Conservation (phyloP, 2,329 filamentous ascomycete genomes). For the Fusarium fujikuroi region DNA sequence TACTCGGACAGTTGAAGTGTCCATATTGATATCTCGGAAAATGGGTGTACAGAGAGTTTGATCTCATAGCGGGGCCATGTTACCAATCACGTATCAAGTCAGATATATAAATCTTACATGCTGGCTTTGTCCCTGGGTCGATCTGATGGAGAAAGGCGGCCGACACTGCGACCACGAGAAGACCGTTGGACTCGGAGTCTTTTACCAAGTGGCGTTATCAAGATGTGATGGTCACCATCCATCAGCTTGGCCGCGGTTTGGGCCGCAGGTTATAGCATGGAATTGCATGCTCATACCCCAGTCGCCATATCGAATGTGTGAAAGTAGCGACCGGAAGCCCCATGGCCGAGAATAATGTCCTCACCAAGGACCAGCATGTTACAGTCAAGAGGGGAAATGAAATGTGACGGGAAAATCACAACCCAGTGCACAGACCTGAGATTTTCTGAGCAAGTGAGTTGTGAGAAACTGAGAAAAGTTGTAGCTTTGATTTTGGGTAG, state of each 20-base stretch:
- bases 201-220: conserved; percentile 36
- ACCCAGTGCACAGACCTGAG: conserved; percentile 1
- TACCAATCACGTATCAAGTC: background rate
- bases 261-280: conserved; percentile 39
- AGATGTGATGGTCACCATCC: conserved; percentile 30
- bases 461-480: background rate
- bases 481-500: conserved; percentile 26
- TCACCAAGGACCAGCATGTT: conserved; percentile 25
- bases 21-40: background rate
- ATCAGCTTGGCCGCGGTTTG: conserved; percentile 40
- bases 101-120: conserved; percentile 14
- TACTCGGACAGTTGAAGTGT: background rate
- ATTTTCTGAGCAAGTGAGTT: conserved; percentile 10
- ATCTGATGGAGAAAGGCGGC: conserved; percentile 17
- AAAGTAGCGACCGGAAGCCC: conserved; percentile 30
- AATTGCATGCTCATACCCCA: conserved; percentile 21
- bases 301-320: conserved; percentile 20
- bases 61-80: background rate
- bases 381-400: conserved; percentile 22
- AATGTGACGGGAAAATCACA: conserved; percentile 24
- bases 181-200: conserved; percentile 11
- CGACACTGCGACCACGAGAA: conserved; percentile 17
- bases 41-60: background rate
- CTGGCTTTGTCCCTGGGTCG: conserved; percentile 5
- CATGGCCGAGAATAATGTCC: conserved; percentile 25